These are phyloP conservation scores for Puccinia coronata DNA, from an alignment of 1,284 basidiomycete genomes.

Conservation along the genomic window DNA sequence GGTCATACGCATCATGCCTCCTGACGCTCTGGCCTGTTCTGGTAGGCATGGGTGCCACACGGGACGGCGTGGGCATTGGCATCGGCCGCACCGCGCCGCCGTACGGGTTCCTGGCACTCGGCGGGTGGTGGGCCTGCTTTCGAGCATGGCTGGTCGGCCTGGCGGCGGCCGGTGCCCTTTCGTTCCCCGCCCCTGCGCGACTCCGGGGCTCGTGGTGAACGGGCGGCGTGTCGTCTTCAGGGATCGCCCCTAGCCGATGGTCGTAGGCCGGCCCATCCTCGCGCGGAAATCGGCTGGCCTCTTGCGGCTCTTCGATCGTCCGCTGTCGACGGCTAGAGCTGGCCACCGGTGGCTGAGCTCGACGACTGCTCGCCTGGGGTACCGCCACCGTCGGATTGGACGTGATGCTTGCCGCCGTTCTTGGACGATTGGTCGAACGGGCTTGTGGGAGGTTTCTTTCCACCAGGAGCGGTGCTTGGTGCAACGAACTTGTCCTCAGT, in stretches of 20 bases:
- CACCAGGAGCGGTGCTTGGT: neutral
- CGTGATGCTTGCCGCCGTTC: neutral
- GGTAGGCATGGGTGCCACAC: neutral
- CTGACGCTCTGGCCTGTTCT: neutral
- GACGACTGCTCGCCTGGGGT: neutral
- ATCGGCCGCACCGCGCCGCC: neutral
- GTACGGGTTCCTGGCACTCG: neutral
- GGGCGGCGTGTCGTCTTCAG: neutral
- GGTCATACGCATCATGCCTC: neutral
- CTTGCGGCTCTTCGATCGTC: neutral
- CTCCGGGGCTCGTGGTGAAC: neutral
- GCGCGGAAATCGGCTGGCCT: neutral
- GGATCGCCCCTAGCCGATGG: conserved; percentile 6
- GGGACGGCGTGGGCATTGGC: conserved; percentile 15
- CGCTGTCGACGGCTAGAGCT: neutral
- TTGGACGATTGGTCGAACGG: neutral
- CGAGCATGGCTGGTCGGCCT: neutral
- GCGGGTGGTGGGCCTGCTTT: neutral
- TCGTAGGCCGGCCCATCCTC: neutral
- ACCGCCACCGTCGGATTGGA: neutral
- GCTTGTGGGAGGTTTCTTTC: neutral
- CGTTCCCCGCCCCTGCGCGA: neutral
- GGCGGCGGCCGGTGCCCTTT: neutral
- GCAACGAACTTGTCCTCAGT: neutral
- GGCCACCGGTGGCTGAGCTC: too few relatives aligned